A percentile compares a stretch with the other conserved stretches of the same genome.
These are phyloP conservation scores for Penicillium cataractarum DNA, from an alignment of 495 filamentous ascomycete species.

Conservation along the genomic window DNA sequence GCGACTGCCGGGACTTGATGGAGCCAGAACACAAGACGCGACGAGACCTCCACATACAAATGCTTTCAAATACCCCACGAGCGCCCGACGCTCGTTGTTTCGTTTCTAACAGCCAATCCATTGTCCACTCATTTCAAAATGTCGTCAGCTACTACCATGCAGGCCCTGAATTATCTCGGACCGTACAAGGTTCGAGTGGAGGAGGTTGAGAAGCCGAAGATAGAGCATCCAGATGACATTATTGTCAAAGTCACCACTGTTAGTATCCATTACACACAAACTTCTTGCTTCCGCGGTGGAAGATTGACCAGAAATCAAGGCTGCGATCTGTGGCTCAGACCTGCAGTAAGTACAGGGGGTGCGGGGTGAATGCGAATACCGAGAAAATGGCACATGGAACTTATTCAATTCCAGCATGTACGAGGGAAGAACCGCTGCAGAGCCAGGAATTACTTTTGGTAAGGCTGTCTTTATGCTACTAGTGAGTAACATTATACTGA, in stretches of 20 bases:
- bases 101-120: neutral
- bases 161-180: constrained; percentile 58
- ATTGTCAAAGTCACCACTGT: constrained; percentile 62
- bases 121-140: constrained; percentile 13
- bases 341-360: constrained; percentile 33
- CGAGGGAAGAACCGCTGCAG: constrained; percentile 54
- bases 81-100: neutral
- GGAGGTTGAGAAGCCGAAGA: constrained; percentile 51
- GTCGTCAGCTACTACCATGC: constrained; percentile 43
- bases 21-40: neutral
- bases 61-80: neutral
- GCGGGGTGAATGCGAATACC: neutral
- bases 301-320: constrained; percentile 20
- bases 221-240: constrained; percentile 57
- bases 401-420: constrained; percentile 47
- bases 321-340: constrained; percentile 57
- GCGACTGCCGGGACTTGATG: neutral
- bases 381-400: constrained; percentile 1
- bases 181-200: constrained; percentile 55
- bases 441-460: constrained; percentile 57
- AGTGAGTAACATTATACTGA: neutral
- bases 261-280: constrained; percentile 18
- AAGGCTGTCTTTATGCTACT: neutral
- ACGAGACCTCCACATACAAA: neutral
- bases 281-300: neutral